Conservation (phyloP, 2,329 filamentous ascomycete genomes). For the Talaromyces islandicus region DNA sequence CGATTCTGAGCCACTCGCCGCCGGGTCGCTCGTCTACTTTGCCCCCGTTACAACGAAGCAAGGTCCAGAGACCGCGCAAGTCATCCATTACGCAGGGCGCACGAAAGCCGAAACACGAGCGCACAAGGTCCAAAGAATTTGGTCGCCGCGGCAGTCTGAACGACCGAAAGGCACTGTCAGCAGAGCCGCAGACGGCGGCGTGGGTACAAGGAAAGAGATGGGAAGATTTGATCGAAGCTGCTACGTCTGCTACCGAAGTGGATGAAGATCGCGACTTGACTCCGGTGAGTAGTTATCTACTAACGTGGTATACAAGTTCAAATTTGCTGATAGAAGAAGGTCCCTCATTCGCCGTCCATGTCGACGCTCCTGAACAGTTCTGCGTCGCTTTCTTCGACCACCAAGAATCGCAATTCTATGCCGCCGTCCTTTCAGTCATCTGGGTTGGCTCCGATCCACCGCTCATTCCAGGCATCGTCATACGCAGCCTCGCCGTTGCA, state of each 20-base stretch:
- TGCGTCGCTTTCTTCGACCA: conserved; percentile 31
- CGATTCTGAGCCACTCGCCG: conserved; percentile 71
- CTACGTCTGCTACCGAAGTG: conserved; percentile 84
- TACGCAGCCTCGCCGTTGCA: conserved; percentile 90
- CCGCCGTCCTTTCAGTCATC: conserved; percentile 53
- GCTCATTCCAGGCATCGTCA: conserved; percentile 39
- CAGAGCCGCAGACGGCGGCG: conserved; percentile 71
- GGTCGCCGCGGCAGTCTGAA: conserved; percentile 67
- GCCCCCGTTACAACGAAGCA: conserved; percentile 72
- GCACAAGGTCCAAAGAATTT: conserved; percentile 69
- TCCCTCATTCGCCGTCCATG: conserved; percentile 35
- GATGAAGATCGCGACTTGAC: conserved; percentile 81
- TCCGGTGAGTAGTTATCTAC: conserved; percentile 57
- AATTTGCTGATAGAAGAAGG: conserved; percentile 16
- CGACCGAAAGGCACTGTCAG: conserved; percentile 77
- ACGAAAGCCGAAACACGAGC: conserved; percentile 71
- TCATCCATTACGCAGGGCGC: conserved; percentile 78
- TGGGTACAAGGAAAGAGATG: conserved; percentile 76
- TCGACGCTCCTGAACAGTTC: conserved; percentile 32
- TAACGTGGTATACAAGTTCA: neutral
- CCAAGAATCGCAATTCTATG: conserved; percentile 55
- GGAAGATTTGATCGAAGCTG: conserved; percentile 94
- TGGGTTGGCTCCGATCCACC: conserved; percentile 34
- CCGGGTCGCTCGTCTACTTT: conserved; percentile 82
- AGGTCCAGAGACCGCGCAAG: conserved; percentile 69